A percentile compares a stretch with the other conserved stretches of the same genome.
phyloP scores from a whole-genome alignment of 2,329 filamentous ascomycete genomes.

The Neonectria punicea region DNA sequence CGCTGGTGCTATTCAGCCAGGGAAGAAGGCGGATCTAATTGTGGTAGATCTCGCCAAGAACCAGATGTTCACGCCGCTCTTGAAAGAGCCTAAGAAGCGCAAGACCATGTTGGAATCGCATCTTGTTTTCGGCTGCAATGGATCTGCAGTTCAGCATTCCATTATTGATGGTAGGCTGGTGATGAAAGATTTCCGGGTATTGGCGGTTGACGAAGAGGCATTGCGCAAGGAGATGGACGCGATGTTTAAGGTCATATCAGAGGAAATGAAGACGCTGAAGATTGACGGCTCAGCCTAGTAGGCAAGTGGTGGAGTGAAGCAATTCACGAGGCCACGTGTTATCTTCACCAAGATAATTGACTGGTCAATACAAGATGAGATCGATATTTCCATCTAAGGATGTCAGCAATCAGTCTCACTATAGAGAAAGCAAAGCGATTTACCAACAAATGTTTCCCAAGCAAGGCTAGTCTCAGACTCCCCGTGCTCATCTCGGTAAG shows the following conservation, averaged over 20 bases:
- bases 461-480: background rate
- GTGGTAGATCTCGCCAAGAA: slow-evolving; percentile 25
- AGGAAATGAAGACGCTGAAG: slow-evolving; percentile 8
- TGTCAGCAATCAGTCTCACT: background rate
- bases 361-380: slow-evolving; percentile 10
- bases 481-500: background rate
- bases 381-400: background rate
- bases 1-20: slow-evolving; percentile 9
- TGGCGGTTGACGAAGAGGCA: slow-evolving; percentile 11
- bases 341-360: too few relatives aligned
- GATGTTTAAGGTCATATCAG: slow-evolving; percentile 17
- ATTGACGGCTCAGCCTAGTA: background rate
- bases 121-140: slow-evolving; percentile 22
- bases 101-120: slow-evolving; percentile 23
- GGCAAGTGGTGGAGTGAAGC: too few relatives aligned
- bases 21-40: slow-evolving; percentile 24
- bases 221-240: slow-evolving; percentile 15
- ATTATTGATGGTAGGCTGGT: slow-evolving; percentile 13
- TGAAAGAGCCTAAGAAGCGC: slow-evolving; percentile 15
- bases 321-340: too few relatives aligned
- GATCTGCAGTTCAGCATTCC: slow-evolving; percentile 17
- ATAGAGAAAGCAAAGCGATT: background rate
- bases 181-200: slow-evolving; percentile 10
- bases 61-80: slow-evolving; percentile 25
- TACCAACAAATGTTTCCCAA: slow-evolving; percentile 8